Evolutionary conservation across 1,139 yeast genomes (phyloP), one percentile per base, ranked within the genome.

Genomic region (Lodderomyces orthopsilosis): DNA sequence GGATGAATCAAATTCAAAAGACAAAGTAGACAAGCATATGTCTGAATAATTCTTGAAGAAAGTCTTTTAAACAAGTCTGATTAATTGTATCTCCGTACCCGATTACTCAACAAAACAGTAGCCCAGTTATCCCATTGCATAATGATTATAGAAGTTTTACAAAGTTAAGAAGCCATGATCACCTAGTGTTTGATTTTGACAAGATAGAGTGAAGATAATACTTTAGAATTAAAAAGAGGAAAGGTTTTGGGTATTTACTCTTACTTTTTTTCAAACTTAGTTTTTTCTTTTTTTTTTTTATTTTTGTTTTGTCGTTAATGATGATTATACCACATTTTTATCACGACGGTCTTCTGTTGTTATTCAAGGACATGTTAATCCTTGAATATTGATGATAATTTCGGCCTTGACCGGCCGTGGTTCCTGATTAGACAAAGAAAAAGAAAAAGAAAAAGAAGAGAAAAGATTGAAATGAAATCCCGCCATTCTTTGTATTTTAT

Each of bases 331-430:
- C 88, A 87, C 79, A 74, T 83, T 66, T 45, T 63, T 54, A 22
- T 91, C 98, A 91, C 98, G 98, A 91, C 98, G 98, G 98, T 91
- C 98, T 85, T 86, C 98, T 90, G 96, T 46, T 32, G 34, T 30
- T 77, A 91, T 83, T 79, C 68, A 75, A 77, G 77, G 75, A 75
- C 74, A 24, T 68, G 77, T 84, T 82, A 77, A 81, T 73, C 81
- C 77, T 79, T 79, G 71, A 59, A 81, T 89, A 65, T 78, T 91
- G 98, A 91, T 91, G 98, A 91, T 70, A 81, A 66, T 47, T 69
- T 45, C 68, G 75, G 97, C 97, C 97, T 89, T 91, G 96, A 91
- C 98, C 85, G 87, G 97, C 97, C 96, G 90, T 85, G 94, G 93
- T 69, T 66, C 76, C 94, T 85, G 93, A 66, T 50, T 30, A 32